Percentiles rank a stretch among this genome's conserved stretches.
Conservation (phyloP, 1,284 basidiomycete genomes). For the Apiotrichum siamense region DNA sequence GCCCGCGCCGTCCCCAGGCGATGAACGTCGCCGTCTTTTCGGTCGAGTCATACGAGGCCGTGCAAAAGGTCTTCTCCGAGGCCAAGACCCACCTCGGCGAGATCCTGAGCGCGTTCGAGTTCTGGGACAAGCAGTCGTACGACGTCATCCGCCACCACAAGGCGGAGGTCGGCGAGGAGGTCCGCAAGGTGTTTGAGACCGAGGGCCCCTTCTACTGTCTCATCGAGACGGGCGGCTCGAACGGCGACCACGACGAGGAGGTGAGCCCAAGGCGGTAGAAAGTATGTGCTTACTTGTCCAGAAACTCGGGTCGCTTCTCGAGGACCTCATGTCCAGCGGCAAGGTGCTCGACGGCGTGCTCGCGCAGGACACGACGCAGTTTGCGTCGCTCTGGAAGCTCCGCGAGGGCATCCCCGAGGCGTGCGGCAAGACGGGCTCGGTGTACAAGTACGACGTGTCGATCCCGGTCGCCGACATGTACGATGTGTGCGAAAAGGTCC, state of each 20-base stretch:
- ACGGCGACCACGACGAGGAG: conserved; percentile 91
- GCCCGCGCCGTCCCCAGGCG: conserved; percentile 76
- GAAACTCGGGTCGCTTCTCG: conserved; percentile 83
- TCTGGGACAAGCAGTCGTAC: conserved; percentile 78
- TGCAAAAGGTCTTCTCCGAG: conserved; percentile 54
- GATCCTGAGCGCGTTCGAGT: conserved; percentile 97
- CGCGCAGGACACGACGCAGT: conserved; percentile 86
- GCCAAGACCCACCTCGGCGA: conserved; percentile 73
- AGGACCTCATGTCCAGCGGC: conserved; percentile 69
- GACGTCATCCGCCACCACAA: conserved; percentile 59
- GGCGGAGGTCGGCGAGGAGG: conserved; percentile 41
- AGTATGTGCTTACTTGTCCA: conserved; percentile 39
- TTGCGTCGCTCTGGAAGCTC: conserved; percentile 82
- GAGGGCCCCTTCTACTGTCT: conserved; percentile 81
- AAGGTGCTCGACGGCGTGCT: conserved; percentile 87
- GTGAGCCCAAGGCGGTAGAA: conserved; percentile 47
- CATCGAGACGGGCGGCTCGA: conserved; percentile 92
- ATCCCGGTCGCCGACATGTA: conserved; percentile 87
- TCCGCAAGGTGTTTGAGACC: conserved; percentile 51
- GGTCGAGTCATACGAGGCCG: conserved; percentile 52
- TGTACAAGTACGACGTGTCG: conserved; percentile 97
- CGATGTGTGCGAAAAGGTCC: conserved; percentile 74
- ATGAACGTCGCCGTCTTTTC: conserved; percentile 55
- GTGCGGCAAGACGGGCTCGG: conserved; percentile 86
- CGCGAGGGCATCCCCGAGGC: conserved; percentile 95